Conservation (phyloP, 768 basidiomycete genomes). For the Amanita pseudoporphyria region DNA sequence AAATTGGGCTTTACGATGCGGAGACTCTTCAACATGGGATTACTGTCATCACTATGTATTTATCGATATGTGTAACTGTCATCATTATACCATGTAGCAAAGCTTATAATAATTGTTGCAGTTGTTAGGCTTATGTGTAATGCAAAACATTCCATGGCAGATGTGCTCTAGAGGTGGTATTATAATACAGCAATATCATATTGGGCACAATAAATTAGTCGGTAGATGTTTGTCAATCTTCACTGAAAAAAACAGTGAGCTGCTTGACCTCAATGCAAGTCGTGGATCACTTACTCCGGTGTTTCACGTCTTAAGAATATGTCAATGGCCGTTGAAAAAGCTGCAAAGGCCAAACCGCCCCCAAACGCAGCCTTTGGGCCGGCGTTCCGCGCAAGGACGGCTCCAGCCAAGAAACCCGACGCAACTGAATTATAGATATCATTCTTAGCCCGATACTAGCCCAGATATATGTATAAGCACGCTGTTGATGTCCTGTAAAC, state of each 20-base stretch:
- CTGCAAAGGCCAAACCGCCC: conserved; percentile 87
- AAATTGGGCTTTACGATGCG: no score
- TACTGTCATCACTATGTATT: no score
- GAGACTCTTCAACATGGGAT: no score
- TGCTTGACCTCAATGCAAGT: neutral
- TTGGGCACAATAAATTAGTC: conserved; percentile 2
- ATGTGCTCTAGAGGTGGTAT: conserved; percentile 11
- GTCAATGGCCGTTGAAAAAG: conserved; percentile 89
- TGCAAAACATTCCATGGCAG: conserved; percentile 1
- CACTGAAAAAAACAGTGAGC: conserved; percentile 16
- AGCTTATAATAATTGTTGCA: no score
- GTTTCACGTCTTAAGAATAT: conserved; percentile 68
- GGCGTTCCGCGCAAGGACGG: conserved; percentile 76
- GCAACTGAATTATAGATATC: conserved; percentile 88
- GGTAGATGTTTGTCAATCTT: conserved; percentile 22
- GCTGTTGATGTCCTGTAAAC: neutral
- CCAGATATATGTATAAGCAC: neutral
- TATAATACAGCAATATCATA: conserved; percentile 12
- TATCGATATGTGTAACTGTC: neutral
- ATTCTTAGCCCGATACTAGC: conserved; percentile 90
- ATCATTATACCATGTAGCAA: neutral
- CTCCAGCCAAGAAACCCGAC: conserved; percentile 84
- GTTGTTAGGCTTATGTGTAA: neutral
- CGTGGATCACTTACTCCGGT: conserved; percentile 51
- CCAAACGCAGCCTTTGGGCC: conserved; percentile 83